These are phyloP conservation scores for Sherardia arvensis DNA, from an alignment of 257 asterid species.

Conservation along the genomic window DNA sequence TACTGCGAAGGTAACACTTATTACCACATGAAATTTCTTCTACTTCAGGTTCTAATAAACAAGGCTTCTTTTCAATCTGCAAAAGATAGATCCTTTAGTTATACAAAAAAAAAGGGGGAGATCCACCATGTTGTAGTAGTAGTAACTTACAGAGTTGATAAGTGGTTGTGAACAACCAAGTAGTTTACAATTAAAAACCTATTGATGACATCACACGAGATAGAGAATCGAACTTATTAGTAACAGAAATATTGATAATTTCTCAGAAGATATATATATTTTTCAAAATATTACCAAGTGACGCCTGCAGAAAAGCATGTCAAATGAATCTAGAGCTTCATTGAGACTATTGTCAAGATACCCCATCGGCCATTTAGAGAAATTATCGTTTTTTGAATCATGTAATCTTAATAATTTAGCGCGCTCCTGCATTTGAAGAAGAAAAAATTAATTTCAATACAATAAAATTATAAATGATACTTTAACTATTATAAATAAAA, in stretches of 20 bases:
- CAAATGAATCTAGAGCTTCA: slow-evolving; percentile 79
- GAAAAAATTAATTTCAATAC: slow-evolving; percentile 20
- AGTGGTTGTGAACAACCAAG: slow-evolving; percentile 82
- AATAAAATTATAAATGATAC: slow-evolving; percentile 8
- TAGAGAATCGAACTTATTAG: slow-evolving; percentile 9
- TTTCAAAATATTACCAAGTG: slow-evolving; percentile 52
- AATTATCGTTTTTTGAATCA: slow-evolving; percentile 28
- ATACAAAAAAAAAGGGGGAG: slow-evolving; percentile 3
- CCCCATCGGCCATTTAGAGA: slow-evolving; percentile 24
- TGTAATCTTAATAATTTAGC: slow-evolving; percentile 51
- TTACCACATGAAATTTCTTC: slow-evolving; percentile 68
- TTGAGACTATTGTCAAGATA: slow-evolving; percentile 53
- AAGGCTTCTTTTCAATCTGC: slow-evolving; percentile 67
- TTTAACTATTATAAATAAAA: no score
- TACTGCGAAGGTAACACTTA: slow-evolving; percentile 59
- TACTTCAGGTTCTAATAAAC: slow-evolving; percentile 48
- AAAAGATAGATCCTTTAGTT: slow-evolving; percentile 18
- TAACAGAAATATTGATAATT: background rate
- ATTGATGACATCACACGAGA: slow-evolving; percentile 16
- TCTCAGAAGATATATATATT: background rate
- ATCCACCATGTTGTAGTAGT: no score
- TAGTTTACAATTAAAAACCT: slow-evolving; percentile 88
- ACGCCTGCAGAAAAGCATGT: slow-evolving; percentile 88
- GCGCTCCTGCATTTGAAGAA: slow-evolving; percentile 58
- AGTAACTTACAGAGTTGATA: slow-evolving; percentile 50